phyloP scores from a whole-genome alignment of 2,329 filamentous ascomycete species.

The Aspergillus pseudoterreus region DNA sequence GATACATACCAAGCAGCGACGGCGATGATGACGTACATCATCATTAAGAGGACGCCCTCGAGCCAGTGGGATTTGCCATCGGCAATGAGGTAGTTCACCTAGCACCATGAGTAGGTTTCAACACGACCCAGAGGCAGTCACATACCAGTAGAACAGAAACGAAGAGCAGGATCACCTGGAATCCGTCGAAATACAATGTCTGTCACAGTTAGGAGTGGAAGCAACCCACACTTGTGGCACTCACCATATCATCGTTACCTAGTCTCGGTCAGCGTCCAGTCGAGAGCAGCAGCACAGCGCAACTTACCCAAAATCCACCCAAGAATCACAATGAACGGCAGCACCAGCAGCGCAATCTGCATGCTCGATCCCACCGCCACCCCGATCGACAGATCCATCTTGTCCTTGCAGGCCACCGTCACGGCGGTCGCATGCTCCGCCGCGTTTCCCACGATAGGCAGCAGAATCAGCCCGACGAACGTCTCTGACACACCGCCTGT shows the following conservation, averaged over 20 bases:
- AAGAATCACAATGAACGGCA: constrained; percentile 58
- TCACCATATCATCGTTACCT: constrained; percentile 55
- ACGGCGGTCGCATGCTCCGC: constrained; percentile 64
- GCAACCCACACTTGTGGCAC: not conserved
- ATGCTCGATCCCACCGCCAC: constrained; percentile 64
- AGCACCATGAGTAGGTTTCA: constrained; percentile 8
- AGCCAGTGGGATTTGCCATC: constrained; percentile 59
- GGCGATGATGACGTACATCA: constrained; percentile 60
- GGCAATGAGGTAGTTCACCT: constrained; percentile 62
- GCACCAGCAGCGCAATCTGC: constrained; percentile 62
- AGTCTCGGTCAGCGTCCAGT: constrained; percentile 5
- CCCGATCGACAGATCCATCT: constrained; percentile 66
- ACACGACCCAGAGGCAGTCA: not conserved
- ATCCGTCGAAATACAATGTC: constrained; percentile 79
- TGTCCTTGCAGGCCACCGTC: constrained; percentile 61
- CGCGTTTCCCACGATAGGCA: constrained; percentile 64
- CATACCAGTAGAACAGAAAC: constrained; percentile 47
- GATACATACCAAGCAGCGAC: constrained; percentile 52
- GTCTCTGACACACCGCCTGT: constrained; percentile 51
- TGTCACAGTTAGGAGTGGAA: constrained; percentile 14
- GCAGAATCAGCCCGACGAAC: constrained; percentile 61
- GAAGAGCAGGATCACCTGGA: constrained; percentile 70
- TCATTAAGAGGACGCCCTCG: constrained; percentile 59
- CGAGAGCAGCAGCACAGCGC: not conserved
- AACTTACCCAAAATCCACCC: constrained; percentile 54